Conservation (phyloP, 2,329 filamentous ascomycete species). For the Westerdykella sp. region DNA sequence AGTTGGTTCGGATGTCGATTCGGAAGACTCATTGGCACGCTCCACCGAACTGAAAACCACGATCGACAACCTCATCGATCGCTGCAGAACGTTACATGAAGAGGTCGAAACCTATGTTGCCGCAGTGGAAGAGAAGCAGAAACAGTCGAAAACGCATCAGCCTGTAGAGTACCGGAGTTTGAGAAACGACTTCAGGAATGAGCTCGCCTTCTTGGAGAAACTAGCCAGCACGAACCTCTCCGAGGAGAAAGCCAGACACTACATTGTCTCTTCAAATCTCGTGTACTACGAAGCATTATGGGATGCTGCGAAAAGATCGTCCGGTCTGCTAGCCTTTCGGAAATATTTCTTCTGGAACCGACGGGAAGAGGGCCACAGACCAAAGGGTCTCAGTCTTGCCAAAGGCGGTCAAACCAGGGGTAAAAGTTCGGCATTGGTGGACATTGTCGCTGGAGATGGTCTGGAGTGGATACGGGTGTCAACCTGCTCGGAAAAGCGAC, state of each 20-base stretch:
- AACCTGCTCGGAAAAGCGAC: slow-evolving; percentile 56
- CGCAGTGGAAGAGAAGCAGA: slow-evolving; percentile 28
- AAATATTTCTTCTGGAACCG: slow-evolving; percentile 34
- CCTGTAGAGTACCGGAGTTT: slow-evolving; percentile 32
- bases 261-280: slow-evolving; percentile 59
- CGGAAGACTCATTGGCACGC: not conserved
- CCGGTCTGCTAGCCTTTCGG: slow-evolving; percentile 50
- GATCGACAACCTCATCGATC: slow-evolving; percentile 29
- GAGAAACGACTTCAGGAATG: slow-evolving; percentile 31
- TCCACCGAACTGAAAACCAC: slow-evolving; percentile 5
- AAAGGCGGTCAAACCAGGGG: slow-evolving; percentile 37
- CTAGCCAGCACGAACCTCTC: slow-evolving; percentile 18
- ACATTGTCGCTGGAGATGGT: slow-evolving; percentile 59
- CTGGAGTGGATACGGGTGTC: slow-evolving; percentile 64
- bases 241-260: slow-evolving; percentile 42
- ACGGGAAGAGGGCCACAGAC: slow-evolving; percentile 18
- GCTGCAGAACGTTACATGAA: slow-evolving; percentile 34
- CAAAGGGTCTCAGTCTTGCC: slow-evolving; percentile 18
- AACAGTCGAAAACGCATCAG: slow-evolving; percentile 28
- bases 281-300: slow-evolving; percentile 60
- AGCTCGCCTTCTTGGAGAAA: slow-evolving; percentile 30
- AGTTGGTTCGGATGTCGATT: not conserved
- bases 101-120: slow-evolving; percentile 40
- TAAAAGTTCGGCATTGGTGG: slow-evolving; percentile 52
- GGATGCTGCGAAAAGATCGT: slow-evolving; percentile 54